Evolutionary conservation across 2,329 filamentous ascomycete genomes (phyloP), one percentile per base, ranked within the genome.

Genomic region (Diaporthe sp.): DNA sequence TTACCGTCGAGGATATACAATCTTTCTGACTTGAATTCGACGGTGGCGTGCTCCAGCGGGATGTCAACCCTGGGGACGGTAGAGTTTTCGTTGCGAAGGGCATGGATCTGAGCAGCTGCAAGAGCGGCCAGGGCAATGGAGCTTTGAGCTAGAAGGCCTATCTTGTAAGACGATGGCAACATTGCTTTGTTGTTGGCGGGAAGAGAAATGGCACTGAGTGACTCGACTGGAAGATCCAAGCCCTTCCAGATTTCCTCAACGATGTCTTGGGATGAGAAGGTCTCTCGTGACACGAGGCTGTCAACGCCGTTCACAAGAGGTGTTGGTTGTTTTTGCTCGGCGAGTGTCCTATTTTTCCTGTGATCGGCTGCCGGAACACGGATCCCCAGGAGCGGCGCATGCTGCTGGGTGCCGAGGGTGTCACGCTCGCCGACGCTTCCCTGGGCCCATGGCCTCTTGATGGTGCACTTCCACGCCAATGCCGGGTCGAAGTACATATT

Each of bases 361-460:
- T 1, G 9, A 27, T 65, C 17, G 5, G 42, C 27, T 32, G 59
- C 59, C 4, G 59, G 42, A 15, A 65, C 59, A 9, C 27, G 59
- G 19, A 65, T 50, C 1, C 13, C 5, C 1, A 65, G 22, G 0
- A 65, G 42, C 4, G 59, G 42, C 4, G 39, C 59, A 25, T 65
- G 59, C 30, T 65, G 59, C n/a, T 65, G 42, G 15, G 59, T 65
- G 10, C 59, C 59, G 6, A 65, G 42, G 2, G 59, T 65, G 6
- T 65, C 59, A 47, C 39, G 59, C 59, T 65, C 59, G 42, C 42
- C 59, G 42, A 65, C 27, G 10, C 59, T 65, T 10, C 59, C 59
- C n/a, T 65, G 59, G 9, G 59, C 59, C 59, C 59, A 65, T 8
- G 59, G 59, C 12, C 59, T 44, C 27, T 32, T 44, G 2, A 65